phyloP scores from a whole-genome alignment of 2,329 filamentous ascomycete species.

The Fusarium oligoseptatum region DNA sequence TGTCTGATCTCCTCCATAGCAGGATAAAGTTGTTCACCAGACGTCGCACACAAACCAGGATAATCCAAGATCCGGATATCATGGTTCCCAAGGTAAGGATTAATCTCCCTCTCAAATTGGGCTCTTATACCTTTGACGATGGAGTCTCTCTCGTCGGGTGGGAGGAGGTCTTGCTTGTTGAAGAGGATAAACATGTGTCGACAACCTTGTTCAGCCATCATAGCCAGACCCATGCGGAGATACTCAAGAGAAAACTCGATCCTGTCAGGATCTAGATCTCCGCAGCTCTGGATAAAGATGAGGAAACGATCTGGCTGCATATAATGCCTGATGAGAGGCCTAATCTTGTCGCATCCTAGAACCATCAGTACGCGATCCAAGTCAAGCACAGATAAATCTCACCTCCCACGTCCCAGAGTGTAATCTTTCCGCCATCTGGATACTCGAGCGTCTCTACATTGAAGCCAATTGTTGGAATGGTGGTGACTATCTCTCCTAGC shows the following conservation, averaged over 20 bases:
- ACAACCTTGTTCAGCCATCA: conserved; percentile 35
- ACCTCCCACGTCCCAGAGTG: conserved; percentile 50
- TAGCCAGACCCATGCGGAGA: conserved; percentile 37
- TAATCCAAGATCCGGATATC: conserved; percentile 39
- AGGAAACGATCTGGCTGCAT: conserved; percentile 43
- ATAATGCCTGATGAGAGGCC: conserved; percentile 46
- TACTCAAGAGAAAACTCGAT: conserved; percentile 46
- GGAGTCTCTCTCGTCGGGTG: conserved; percentile 19
- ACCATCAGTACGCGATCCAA: neutral
- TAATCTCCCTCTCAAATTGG: conserved; percentile 30
- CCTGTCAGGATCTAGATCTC: conserved; percentile 39
- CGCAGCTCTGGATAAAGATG: conserved; percentile 49
- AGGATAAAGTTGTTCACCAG: conserved; percentile 21
- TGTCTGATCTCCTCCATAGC: conserved; percentile 37
- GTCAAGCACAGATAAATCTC: neutral
- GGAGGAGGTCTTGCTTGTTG: conserved; percentile 51
- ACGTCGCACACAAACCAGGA: conserved; percentile 41
- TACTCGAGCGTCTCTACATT: conserved; percentile 83
- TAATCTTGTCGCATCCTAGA: conserved; percentile 47
- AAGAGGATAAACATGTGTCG: conserved; percentile 49
- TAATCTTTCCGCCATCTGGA: conserved; percentile 35
- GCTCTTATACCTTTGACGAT: conserved; percentile 25
- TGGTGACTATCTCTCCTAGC: conserved; percentile 91
- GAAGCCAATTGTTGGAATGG: conserved; percentile 95
- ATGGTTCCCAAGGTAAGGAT: conserved; percentile 12